Evolutionary conservation across 805 yeast species (phyloP), one percentile per base, ranked within the genome.

Genomic region (Cyberlindnera euphorbiiphila): DNA sequence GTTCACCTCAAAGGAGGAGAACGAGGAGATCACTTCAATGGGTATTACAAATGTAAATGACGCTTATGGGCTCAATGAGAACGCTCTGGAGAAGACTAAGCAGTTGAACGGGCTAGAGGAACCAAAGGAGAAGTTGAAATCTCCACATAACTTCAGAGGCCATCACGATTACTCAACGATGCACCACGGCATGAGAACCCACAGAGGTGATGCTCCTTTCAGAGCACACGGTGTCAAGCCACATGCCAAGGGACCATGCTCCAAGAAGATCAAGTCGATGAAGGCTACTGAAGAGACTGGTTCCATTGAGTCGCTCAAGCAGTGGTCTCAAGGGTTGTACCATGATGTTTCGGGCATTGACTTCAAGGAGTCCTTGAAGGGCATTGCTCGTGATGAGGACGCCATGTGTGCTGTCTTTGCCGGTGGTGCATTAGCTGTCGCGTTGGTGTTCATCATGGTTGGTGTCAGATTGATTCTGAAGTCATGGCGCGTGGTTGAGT

Each of bases 291-390:
- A n/a, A n/a, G n/a, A n/a, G n/a, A n/a, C n/a, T n/a, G n/a, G n/a
- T n/a, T n/a, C n/a, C n/a, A 18, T 24, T 15, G 34, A 42, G 24
- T 22, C 37, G 17, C 7, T 32, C 10, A 36, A 41, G 25, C 28
- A 28, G 13, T 45, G 41, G 43, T 27, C 41, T 24, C 29, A 38
- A 15, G 49, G 19, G 24, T 18, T 48, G 13, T 42, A 38, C 32
- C 21, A 42, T n/a, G 50, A 42, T 9, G 44, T 46, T 13, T 18
- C 29, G 18, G n/a, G 27, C 24, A 41, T 48, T 26, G 41, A 48
- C 32, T 44, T 39, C 34, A 32, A 34, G 22, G 40, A 46, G 30
- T 41, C 51, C 10, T 21, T 43, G 19, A 28, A 13, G n/a, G 29
- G 20, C 13, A 41, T 47, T n/a, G 29, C 38, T 10, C 16, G 36